Percentiles rank a stretch among this genome's conserved stretches.
Evolutionary conservation across 768 basidiomycete species (phyloP).

Genomic region (Cytidiella melzeri): DNA sequence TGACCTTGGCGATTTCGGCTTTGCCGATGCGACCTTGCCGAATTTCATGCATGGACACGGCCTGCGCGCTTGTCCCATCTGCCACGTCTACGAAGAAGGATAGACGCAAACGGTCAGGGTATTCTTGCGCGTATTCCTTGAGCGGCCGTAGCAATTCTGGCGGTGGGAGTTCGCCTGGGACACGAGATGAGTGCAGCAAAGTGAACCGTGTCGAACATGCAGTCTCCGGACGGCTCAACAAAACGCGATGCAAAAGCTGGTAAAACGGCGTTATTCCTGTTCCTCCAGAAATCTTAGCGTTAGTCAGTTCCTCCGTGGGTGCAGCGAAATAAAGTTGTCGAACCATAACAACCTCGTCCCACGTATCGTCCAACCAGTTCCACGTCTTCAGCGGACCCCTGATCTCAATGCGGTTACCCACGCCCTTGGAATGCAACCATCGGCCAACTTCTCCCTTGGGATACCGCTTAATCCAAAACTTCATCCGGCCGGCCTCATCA

Average conservation of each 20-base stretch:
- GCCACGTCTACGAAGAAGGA: constrained; percentile 56
- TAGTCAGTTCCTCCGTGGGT: not conserved
- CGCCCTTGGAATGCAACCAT: constrained; percentile 69
- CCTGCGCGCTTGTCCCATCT: constrained; percentile 15
- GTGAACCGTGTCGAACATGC: constrained; percentile 53
- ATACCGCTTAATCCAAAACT: constrained; percentile 80
- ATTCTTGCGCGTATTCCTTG: constrained; percentile 34
- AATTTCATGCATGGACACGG: constrained; percentile 22
- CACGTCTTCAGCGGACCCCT: constrained; percentile 73
- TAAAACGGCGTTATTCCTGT: constrained; percentile 85
- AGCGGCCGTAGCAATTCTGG: constrained; percentile 50
- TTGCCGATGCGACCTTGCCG: constrained; percentile 51
- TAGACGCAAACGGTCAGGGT: constrained; percentile 53
- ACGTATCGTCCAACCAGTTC: constrained; percentile 44
- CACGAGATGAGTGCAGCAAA: constrained; percentile 64
- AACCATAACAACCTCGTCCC: constrained; percentile 82
- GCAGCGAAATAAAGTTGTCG: constrained; percentile 11
- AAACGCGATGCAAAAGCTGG: constrained; percentile 59
- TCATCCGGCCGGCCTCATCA: constrained; percentile 58
- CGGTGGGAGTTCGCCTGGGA: constrained; percentile 65
- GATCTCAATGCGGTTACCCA: constrained; percentile 66
- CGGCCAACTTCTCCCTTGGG: constrained; percentile 73
- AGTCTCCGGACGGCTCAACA: constrained; percentile 26
- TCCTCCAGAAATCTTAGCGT: constrained; percentile 71
- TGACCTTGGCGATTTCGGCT: constrained; percentile 36